Evolutionary conservation across 2,329 filamentous ascomycete genomes (phyloP).

Genomic region (Neopestalotiopsis sp.): DNA sequence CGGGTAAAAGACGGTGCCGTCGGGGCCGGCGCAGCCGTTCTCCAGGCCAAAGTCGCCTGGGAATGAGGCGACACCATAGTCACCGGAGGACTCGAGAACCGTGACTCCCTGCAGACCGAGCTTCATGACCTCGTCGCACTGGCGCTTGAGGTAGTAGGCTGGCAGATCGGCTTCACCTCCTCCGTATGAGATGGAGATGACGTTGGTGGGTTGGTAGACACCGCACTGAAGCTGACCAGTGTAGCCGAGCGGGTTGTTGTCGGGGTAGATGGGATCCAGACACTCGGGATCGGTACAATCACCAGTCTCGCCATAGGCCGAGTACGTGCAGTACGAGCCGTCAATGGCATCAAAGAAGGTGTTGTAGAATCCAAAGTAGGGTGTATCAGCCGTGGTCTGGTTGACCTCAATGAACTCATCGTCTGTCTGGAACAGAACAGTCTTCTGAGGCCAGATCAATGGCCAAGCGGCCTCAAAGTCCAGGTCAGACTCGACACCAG

Average conservation of each 20-base stretch:
- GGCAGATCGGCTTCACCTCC: slow-evolving; percentile 56
- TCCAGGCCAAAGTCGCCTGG: slow-evolving; percentile 18
- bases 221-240: slow-evolving; percentile 44
- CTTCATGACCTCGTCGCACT: slow-evolving; percentile 54
- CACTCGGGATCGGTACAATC: slow-evolving; percentile 26
- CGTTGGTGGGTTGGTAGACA: slow-evolving; percentile 54
- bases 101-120: slow-evolving; percentile 52
- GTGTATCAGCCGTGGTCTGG: slow-evolving; percentile 13
- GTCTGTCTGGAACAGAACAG: slow-evolving; percentile 43
- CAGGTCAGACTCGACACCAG: slow-evolving; percentile 30
- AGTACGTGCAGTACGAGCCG: slow-evolving; percentile 29
- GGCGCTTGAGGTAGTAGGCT: slow-evolving; percentile 52
- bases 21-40: slow-evolving; percentile 36
- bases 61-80: slow-evolving; percentile 38
- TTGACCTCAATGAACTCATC: slow-evolving; percentile 39
- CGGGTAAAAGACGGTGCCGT: slow-evolving; percentile 45
- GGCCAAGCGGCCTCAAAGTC: slow-evolving; percentile 50
- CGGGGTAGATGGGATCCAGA: slow-evolving; percentile 45
- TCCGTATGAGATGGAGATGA: slow-evolving; percentile 59
- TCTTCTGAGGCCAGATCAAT: slow-evolving; percentile 42
- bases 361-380: slow-evolving; percentile 9
- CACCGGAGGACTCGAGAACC: slow-evolving; percentile 47
- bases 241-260: slow-evolving; percentile 48
- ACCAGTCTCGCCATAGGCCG: slow-evolving; percentile 30
- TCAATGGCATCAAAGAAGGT: slow-evolving; percentile 26